Conservation (phyloP, 306 rosid species). For the Begonia masoniana region DNA sequence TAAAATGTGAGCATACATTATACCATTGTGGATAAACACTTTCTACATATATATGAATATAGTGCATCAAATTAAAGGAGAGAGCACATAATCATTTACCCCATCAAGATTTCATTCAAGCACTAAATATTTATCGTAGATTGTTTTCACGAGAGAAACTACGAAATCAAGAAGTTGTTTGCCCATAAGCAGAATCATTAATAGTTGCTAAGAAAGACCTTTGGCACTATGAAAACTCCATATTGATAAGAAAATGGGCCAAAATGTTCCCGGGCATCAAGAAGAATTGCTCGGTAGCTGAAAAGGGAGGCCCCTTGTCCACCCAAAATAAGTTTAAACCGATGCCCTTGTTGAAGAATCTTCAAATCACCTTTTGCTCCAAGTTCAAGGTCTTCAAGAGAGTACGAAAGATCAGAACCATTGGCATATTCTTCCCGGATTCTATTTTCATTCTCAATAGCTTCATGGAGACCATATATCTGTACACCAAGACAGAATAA, state of each 20-base stretch:
- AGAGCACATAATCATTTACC: no score
- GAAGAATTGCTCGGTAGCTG: slow-evolving; percentile 62
- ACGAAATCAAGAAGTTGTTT: no score
- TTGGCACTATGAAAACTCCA: slow-evolving; percentile 92
- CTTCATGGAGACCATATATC: slow-evolving; percentile 63
- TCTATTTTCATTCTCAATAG: slow-evolving; percentile 60
- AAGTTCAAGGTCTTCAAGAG: slow-evolving; percentile 64
- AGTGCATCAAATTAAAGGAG: no score
- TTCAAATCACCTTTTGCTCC: slow-evolving; percentile 53
- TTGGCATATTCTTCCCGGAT: slow-evolving; percentile 50
- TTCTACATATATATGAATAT: no score
- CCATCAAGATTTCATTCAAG: no score
- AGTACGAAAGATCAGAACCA: slow-evolving; percentile 45
- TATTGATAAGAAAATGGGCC: slow-evolving; percentile 59
- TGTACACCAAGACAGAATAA: slow-evolving; percentile 12
- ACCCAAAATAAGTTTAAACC: slow-evolving; percentile 61
- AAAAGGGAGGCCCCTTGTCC: slow-evolving; percentile 55
- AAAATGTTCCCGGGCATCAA: slow-evolving; percentile 64
- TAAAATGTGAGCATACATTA: no score
- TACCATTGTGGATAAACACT: no score
- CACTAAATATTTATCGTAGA: no score
- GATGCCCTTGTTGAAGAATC: slow-evolving; percentile 61
- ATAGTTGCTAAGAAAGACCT: slow-evolving; percentile 33
- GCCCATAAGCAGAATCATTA: no score
- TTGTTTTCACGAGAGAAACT: no score